A percentile compares a stretch with the other conserved stretches of the same genome.
These are phyloP conservation scores for Parachaetomium inaequale DNA, from an alignment of 495 filamentous ascomycete genomes.

Conservation along the genomic window DNA sequence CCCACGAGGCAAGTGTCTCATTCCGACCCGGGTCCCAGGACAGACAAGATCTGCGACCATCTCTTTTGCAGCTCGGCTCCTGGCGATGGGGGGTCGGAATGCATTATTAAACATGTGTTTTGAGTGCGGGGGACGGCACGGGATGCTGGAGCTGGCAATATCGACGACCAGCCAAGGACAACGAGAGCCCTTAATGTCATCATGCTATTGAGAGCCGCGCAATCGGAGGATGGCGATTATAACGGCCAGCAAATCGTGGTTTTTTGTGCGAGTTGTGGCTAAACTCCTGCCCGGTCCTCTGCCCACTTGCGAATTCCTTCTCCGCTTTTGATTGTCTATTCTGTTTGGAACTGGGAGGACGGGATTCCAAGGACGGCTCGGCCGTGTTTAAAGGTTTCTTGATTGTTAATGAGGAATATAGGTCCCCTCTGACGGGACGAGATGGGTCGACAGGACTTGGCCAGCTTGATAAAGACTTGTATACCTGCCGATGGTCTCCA, in stretches of 20 bases:
- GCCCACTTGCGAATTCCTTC: not conserved
- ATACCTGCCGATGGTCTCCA: too few relatives aligned
- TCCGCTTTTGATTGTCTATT: not conserved
- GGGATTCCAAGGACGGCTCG: not conserved
- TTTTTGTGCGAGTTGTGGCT: not conserved
- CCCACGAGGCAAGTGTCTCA: not conserved
- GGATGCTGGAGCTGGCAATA: too few relatives aligned
- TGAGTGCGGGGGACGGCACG: not conserved
- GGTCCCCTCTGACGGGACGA: too few relatives aligned
- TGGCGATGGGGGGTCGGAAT: not conserved
- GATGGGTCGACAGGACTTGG: too few relatives aligned
- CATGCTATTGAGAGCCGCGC: not conserved
- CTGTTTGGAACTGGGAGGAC: not conserved
- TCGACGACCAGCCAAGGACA: too few relatives aligned
- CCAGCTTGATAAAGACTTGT: too few relatives aligned
- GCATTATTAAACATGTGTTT: not conserved
- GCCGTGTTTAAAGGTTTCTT: too few relatives aligned
- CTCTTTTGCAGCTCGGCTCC: not conserved
- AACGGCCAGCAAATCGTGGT: not conserved
- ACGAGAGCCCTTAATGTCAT: not conserved
- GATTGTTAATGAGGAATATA: too few relatives aligned
- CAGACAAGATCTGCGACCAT: not conserved
- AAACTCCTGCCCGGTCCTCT: not conserved
- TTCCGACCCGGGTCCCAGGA: not conserved
- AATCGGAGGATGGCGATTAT: not conserved